A percentile compares a stretch with the other conserved stretches of the same genome.
phyloP scores from a whole-genome alignment of 208 protist genomes.

The Acanthamoeba lenticulata region DNA sequence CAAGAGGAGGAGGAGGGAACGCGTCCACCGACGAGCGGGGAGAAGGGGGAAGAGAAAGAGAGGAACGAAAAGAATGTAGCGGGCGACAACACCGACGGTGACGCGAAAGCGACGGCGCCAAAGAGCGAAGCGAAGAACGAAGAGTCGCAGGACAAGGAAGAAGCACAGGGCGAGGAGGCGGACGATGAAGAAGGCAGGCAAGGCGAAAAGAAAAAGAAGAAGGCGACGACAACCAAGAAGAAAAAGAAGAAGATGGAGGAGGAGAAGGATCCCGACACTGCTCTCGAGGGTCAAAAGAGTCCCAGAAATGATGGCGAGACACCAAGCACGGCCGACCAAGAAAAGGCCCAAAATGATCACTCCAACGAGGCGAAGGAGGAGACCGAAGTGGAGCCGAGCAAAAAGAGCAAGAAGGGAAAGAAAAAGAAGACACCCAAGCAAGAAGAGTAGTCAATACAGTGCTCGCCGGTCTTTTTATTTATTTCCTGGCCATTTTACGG shows the following conservation, averaged over 20 bases:
- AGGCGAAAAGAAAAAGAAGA: not conserved
- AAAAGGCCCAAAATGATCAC: not conserved
- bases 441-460: too few relatives aligned
- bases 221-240: not conserved
- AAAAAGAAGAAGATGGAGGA: not conserved
- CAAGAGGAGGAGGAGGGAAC: not conserved
- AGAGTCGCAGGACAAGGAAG: not conserved
- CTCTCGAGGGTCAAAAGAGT: not conserved
- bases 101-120: not conserved
- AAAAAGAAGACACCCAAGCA: not conserved
- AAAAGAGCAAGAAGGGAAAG: not conserved
- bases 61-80: not conserved
- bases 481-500: too few relatives aligned
- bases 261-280: too few relatives aligned
- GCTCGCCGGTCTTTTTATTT: too few relatives aligned
- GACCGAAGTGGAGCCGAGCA: not conserved
- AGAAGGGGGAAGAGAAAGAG: not conserved
- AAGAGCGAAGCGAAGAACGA: not conserved
- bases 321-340: not conserved
- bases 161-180: not conserved
- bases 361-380: not conserved
- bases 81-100: not conserved
- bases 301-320: not conserved
- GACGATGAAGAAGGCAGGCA: not conserved
- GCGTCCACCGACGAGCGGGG: too few relatives aligned